phyloP scores from a whole-genome alignment of 2,329 filamentous ascomycete species.

The Claviceps humidiphila region DNA sequence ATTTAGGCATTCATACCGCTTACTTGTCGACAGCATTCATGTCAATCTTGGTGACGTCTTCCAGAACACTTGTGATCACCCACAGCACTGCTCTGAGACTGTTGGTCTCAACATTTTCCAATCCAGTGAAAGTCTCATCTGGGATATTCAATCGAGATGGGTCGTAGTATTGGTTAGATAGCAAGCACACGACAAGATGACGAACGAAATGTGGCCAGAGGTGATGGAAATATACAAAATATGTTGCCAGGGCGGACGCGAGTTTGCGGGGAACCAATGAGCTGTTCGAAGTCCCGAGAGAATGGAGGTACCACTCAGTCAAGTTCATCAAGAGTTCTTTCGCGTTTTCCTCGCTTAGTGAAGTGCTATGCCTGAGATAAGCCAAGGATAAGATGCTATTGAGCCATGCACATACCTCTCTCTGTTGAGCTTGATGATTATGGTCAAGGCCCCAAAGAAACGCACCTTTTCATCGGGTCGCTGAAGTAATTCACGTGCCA shows the following conservation, averaged over 20 bases:
- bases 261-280: slow-evolving; percentile 59
- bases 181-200: slow-evolving; percentile 46
- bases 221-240: slow-evolving; percentile 57
- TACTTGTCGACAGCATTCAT: slow-evolving; percentile 44
- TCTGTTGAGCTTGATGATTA: slow-evolving; percentile 90
- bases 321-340: slow-evolving; percentile 46
- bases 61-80: slow-evolving; percentile 35
- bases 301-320: slow-evolving; percentile 47
- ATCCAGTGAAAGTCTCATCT: slow-evolving; percentile 29
- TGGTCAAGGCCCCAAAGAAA: slow-evolving; percentile 86
- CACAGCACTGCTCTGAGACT: slow-evolving; percentile 46
- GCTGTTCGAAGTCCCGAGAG: slow-evolving; percentile 37
- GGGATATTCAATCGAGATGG: slow-evolving; percentile 14
- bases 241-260: slow-evolving; percentile 63
- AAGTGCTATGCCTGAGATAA: slow-evolving; percentile 21
- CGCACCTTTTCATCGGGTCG: slow-evolving; percentile 61
- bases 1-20: slow-evolving; percentile 8
- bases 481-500: slow-evolving; percentile 63
- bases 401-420: slow-evolving; percentile 45
- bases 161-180: slow-evolving; percentile 12
- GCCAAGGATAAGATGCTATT: slow-evolving; percentile 11
- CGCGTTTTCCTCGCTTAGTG: slow-evolving; percentile 43
- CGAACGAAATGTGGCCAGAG: slow-evolving; percentile 53
- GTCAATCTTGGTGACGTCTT: slow-evolving; percentile 44
- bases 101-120: slow-evolving; percentile 32